Evolutionary conservation across 2,329 filamentous ascomycete species (phyloP).

Genomic region (Bipolaris gigantea): DNA sequence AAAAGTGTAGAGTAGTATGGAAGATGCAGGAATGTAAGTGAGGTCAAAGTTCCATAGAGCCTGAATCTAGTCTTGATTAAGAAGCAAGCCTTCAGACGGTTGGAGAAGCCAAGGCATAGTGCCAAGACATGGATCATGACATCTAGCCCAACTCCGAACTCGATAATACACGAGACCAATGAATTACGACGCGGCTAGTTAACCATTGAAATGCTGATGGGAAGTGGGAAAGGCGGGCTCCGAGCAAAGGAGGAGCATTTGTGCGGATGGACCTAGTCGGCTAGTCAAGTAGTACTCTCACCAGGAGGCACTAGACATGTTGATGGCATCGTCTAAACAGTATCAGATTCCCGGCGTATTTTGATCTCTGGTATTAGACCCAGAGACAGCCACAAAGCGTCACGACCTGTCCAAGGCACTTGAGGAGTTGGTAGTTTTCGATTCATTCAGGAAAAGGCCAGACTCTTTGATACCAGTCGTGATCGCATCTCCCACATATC

Average conservation of each 20-base stretch:
- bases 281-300: not conserved
- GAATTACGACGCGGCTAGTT: not conserved
- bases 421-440: conserved; percentile 24
- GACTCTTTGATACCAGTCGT: conserved; percentile 22
- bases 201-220: too few species aligned
- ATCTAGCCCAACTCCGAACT: not conserved
- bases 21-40: not conserved
- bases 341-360: not conserved
- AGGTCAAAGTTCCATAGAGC: not conserved
- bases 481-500: conserved; percentile 18
- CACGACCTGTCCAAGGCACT: conserved; percentile 1
- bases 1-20: not conserved
- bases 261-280: not conserved
- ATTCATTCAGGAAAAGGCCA: conserved; percentile 22
- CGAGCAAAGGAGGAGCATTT: not conserved
- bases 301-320: not conserved
- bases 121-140: not conserved
- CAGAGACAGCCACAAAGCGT: not conserved
- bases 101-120: not conserved
- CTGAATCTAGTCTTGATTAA: not conserved
- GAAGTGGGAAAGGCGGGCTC: not conserved
- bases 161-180: not conserved
- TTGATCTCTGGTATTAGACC: not conserved
- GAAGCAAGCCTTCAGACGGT: not conserved
- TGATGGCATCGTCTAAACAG: not conserved